Conservation (phyloP, 208 protist genomes). For the Balamuthia mandrillaris region DNA sequence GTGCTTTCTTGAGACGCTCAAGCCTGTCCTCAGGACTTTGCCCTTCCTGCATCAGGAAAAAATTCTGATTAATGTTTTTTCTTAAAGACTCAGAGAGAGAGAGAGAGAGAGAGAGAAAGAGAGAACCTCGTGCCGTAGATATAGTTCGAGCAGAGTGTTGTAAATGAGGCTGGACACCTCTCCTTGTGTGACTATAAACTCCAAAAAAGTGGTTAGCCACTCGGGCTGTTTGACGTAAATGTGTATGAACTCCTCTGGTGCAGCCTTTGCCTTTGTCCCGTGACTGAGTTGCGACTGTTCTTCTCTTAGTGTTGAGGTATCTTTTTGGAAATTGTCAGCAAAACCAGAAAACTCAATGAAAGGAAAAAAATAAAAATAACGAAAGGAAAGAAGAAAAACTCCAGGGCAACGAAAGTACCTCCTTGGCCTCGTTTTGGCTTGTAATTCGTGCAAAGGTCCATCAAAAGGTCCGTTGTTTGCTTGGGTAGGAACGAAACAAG, state of each 20-base stretch:
- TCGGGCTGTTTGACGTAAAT: constrained; percentile 83
- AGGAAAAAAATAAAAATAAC: background rate
- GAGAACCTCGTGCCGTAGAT: constrained; percentile 75
- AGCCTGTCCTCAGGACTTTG: no score
- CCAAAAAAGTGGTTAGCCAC: constrained; percentile 85
- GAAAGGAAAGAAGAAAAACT: background rate
- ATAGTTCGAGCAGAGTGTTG: constrained; percentile 93
- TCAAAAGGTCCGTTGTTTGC: constrained; percentile 64
- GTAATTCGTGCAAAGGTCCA: constrained; percentile 69
- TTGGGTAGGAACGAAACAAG: constrained; percentile 59
- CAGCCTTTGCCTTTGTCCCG: no score
- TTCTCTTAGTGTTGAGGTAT: no score
- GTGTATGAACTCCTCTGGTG: constrained; percentile 82
- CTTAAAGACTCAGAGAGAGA: no score
- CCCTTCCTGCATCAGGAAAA: no score
- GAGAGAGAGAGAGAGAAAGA: no score
- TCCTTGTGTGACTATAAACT: constrained; percentile 70
- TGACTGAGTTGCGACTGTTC: no score
- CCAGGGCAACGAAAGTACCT: background rate
- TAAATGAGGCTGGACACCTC: constrained; percentile 75
- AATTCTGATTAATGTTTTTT: no score
- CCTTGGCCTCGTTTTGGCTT: constrained; percentile 13
- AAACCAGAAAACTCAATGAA: background rate
- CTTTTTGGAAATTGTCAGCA: background rate
- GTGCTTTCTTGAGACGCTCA: constrained; percentile 6